Evolutionary conservation across 129 eudicot genomes (phyloP).

Genomic region (Flaveria sonorensis): DNA sequence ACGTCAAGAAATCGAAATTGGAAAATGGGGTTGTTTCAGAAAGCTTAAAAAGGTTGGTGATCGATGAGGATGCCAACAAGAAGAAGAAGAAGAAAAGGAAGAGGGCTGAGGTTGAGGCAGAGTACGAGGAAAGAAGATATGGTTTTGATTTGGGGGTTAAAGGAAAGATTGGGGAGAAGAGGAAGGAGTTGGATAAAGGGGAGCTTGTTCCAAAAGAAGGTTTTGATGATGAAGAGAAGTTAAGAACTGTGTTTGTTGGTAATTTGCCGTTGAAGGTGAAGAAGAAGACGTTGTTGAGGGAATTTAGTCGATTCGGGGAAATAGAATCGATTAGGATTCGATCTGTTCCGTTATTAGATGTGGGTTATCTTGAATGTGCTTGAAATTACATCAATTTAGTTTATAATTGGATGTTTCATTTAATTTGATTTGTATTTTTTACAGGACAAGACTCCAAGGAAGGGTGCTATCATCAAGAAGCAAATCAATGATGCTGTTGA

Average conservation of each 20-base stretch:
- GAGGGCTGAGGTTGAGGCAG: slow-evolving; percentile 88
- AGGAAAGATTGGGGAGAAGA: slow-evolving; percentile 65
- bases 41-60: not conserved
- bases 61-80: slow-evolving; percentile 41
- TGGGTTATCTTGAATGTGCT: slow-evolving; percentile 40
- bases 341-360: slow-evolving; percentile 82
- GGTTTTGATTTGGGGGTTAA: slow-evolving; percentile 50
- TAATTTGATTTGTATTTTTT: not conserved
- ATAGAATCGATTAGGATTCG: slow-evolving; percentile 86
- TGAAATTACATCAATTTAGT: not conserved
- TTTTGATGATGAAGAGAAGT: slow-evolving; percentile 95
- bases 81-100: slow-evolving; percentile 82
- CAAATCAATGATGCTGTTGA: slow-evolving; percentile 80
- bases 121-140: slow-evolving; percentile 66
- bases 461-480: slow-evolving; percentile 79
- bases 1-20: slow-evolving; percentile 40
- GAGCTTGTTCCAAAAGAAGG: slow-evolving; percentile 80
- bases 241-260: slow-evolving; percentile 95
- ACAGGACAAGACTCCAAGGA: slow-evolving; percentile 88
- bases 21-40: slow-evolving; percentile 15
- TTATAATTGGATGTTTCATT: not conserved
- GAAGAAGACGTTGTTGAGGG: slow-evolving; percentile 75
- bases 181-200: slow-evolving; percentile 69
- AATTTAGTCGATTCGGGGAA: slow-evolving; percentile 82
- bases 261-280: slow-evolving; percentile 89